These are phyloP conservation scores for Hyphopichia fennica DNA, from an alignment of 1,139 yeast species.

Conservation along the genomic window DNA sequence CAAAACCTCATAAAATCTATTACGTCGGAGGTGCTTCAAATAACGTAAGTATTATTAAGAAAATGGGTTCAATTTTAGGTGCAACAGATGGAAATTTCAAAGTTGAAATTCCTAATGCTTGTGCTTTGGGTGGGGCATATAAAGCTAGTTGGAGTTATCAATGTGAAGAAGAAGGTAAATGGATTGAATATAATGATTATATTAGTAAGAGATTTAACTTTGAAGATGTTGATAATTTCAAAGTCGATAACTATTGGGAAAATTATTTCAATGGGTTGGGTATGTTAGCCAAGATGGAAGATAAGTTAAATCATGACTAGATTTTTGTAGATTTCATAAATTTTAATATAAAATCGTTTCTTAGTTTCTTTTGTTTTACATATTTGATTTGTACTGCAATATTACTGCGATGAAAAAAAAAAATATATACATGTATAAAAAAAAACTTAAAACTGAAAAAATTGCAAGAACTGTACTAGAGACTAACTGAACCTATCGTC, in stretches of 20 bases:
- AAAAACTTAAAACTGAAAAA: neutral
- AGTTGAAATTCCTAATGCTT: conserved; percentile 82
- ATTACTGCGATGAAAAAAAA: neutral
- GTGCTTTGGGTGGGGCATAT: conserved; percentile 94
- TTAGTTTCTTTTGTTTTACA: too few species aligned
- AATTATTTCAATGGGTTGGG: conserved; percentile 52
- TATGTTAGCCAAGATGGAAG: conserved; percentile 50
- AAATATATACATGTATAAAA: too few species aligned
- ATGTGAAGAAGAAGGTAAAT: conserved; percentile 34
- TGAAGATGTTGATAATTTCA: conserved; percentile 47
- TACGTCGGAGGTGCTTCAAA: conserved; percentile 89
- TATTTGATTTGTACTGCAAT: too few species aligned
- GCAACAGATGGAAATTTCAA: conserved; percentile 62
- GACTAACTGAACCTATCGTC: too few species aligned
- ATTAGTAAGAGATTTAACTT: conserved; percentile 44
- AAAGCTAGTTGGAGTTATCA: conserved; percentile 73
- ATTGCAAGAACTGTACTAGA: too few species aligned
- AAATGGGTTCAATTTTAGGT: conserved; percentile 72
- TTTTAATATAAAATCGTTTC: too few species aligned
- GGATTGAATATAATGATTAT: conserved; percentile 45
- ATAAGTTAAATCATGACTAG: conserved; percentile 7
- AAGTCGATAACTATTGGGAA: conserved; percentile 45
- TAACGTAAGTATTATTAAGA: conserved; percentile 63
- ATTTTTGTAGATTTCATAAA: conserved; percentile 4
- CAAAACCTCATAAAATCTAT: conserved; percentile 69